Evolutionary conservation across 2,329 filamentous ascomycete species (phyloP), one percentile per base, ranked within the genome.

Genomic region (Ascochyta fabae): DNA sequence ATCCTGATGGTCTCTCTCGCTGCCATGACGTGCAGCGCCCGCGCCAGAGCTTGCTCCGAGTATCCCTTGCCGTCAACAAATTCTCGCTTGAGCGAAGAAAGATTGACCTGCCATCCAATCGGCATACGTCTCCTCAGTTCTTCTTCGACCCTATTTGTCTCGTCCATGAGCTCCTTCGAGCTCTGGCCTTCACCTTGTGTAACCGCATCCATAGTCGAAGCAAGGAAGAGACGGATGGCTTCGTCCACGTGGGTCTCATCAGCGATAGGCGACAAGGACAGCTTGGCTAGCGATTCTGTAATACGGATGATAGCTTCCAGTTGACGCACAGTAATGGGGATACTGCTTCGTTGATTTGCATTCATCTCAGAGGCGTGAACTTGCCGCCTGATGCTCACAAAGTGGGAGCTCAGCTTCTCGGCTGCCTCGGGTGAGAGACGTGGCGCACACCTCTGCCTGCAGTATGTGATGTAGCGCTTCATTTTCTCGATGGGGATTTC

Each of bases 291-390:
- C 0, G 95, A 92, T 75, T 99, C 95, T 3, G 93, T 96, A 70
- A 99, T 98, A 73, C 95, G 94, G 61, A 98, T 90, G 65, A 99
- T 96, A 68, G 94, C 94, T 77, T 99, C 95, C 6, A 99, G 86
- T 75, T 99, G 95, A 75, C 95, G 92, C 47, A 99, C 91, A 0
- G 95, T 99, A 76, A 99, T 99, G 47, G 95, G 95, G 68, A 99
- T 98, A 19, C 90, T 95, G 6, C 91, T 96, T 16, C 95, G 89
- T 36, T 90, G 84, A 75, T 97, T 96, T 60, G 93, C 89, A 69
- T 96, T 90, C 40, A 96, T 82, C 75, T 99, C 95, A 1, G 91
- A 88, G 23, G 91, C 89, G 75, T 96, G 94, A 6, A 99, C 92
- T 78, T 98, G 94, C 61, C 91, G 88, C 55, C 95, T 88, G 75